Base-by-base conservation (phyloP, 2,329 filamentous ascomycete genomes). In the Orbilia blumenaviensis region DNA sequence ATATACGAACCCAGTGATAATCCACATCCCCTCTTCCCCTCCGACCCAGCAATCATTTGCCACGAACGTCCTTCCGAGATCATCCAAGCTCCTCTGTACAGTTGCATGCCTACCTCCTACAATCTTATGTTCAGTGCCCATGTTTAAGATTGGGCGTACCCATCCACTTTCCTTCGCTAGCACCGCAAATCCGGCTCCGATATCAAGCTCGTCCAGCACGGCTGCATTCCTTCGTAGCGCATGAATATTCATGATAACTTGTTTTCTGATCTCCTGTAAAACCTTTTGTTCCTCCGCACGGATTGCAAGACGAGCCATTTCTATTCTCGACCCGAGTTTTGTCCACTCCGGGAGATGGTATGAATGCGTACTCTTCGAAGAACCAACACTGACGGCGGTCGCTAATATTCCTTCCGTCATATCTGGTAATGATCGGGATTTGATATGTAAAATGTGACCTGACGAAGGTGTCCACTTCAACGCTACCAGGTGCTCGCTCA, bases 161-260 rank as follows among this genome's bases (percentile, higher is more conserved):
- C 95, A 89, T 52, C 86, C 85, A 77, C 92, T 90, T 81, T 96
- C 92, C 23, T 86, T 82, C 1, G 95, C 94, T 1, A 98, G 86
- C 3, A 86, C 86, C 1, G 95, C 93, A 81, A 96, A 96, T 0
- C 93, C 93, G 66, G 92, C 92, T 1, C 91, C 88, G 38, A 99
- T 91, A 83, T 99, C 95, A 7, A 99, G 88, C 82, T 97, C 94
- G 82, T 98, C 94, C 18, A 99, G 88, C 0, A 97, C 91, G n/a
- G 89, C 87, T 9, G 94, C 94, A 82, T 97, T 98, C 69, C 91
- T 91, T 4, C 95, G 90, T 12, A 99, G 88, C 80, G 91, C 92
- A 78, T 97, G 89, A 2, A 99, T 87, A 80, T 94, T 94, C 52
- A 88, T 84, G 2, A 98, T 89, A 0, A 97, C 93, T 60, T 88